A percentile compares a stretch with the other conserved stretches of the same genome.
These are phyloP conservation scores for Mortierella sp. DNA, from an alignment of 371 early-diverging fungal species.

Conservation along the genomic window DNA sequence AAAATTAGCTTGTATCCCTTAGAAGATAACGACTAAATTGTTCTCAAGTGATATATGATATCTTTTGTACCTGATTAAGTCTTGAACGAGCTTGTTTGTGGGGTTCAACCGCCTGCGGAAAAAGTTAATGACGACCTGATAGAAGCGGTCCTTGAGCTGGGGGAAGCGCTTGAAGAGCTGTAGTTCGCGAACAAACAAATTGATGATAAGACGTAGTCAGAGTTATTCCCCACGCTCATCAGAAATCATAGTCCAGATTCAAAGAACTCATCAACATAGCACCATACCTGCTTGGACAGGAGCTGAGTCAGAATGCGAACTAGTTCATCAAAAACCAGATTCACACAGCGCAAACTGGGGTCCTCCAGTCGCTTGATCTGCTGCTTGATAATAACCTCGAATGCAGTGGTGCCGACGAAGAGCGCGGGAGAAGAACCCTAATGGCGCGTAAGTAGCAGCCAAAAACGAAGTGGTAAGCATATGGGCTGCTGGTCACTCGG, in stretches of 20 bases:
- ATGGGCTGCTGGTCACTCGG: too few species aligned
- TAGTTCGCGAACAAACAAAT: background rate
- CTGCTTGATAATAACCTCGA: slow-evolving; percentile 97
- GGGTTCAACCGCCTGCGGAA: slow-evolving; percentile 90
- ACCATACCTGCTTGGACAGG: slow-evolving; percentile 88
- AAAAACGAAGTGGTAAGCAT: too few species aligned
- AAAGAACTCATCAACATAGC: too few species aligned
- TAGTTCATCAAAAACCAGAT: slow-evolving; percentile 96
- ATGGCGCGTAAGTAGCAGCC: too few species aligned
- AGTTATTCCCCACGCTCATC: too few species aligned
- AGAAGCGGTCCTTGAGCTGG: slow-evolving; percentile 89
- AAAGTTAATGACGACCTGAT: slow-evolving; percentile 89
- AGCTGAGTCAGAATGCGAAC: slow-evolving; percentile 93
- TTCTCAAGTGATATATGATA: too few species aligned
- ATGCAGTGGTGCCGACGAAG: slow-evolving; percentile 98
- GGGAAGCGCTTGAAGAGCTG: slow-evolving; percentile 96
- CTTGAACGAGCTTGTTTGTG: slow-evolving; percentile 94
- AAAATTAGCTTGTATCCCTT: too few species aligned
- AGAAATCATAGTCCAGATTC: too few species aligned
- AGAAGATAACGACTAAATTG: too few species aligned
- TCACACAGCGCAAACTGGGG: slow-evolving; percentile 93
- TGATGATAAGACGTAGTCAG: too few species aligned
- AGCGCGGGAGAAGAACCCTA: slow-evolving; percentile 95
- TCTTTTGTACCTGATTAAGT: slow-evolving; percentile 84
- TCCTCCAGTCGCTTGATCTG: slow-evolving; percentile 97